phyloP scores from a whole-genome alignment of 495 filamentous ascomycete species.

The Lentithecium fluviatile region DNA sequence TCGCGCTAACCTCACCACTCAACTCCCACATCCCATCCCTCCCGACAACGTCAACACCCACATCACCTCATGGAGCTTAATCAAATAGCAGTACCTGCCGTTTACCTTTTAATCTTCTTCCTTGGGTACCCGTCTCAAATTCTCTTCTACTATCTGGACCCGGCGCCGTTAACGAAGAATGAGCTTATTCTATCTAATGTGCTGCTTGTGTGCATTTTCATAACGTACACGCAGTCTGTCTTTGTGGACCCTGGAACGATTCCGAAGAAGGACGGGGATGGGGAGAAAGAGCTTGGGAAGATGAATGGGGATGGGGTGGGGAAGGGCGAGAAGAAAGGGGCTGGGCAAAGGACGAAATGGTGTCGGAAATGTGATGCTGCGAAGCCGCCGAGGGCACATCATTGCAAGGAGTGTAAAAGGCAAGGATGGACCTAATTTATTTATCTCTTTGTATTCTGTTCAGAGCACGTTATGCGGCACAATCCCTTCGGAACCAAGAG shows the following conservation, averaged over 20 bases:
- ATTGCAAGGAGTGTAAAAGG: slow-evolving; percentile 83
- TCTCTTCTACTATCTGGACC: slow-evolving; percentile 73
- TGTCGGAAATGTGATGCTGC: slow-evolving; percentile 80
- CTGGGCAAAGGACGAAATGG: slow-evolving; percentile 50
- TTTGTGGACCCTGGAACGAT: slow-evolving; percentile 71
- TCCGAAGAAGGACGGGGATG: slow-evolving; percentile 17
- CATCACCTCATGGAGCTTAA: slow-evolving; percentile 23
- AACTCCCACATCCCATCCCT: background rate
- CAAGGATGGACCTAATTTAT: slow-evolving; percentile 37
- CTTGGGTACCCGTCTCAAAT: slow-evolving; percentile 82
- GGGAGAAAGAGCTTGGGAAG: background rate
- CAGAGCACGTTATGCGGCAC: background rate
- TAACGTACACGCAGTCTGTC: slow-evolving; percentile 75
- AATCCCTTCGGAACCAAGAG: background rate
- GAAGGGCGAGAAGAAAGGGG: background rate
- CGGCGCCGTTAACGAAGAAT: slow-evolving; percentile 59
- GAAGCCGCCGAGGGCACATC: slow-evolving; percentile 87
- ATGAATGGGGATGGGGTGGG: slow-evolving; percentile 35
- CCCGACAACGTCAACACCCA: background rate
- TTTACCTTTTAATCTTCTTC: slow-evolving; percentile 68
- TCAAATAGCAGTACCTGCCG: slow-evolving; percentile 55
- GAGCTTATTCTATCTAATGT: slow-evolving; percentile 72
- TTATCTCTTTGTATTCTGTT: background rate
- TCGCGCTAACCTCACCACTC: background rate
- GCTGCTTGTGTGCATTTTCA: slow-evolving; percentile 70